phyloP scores from a whole-genome alignment of 2,329 filamentous ascomycete genomes.

The Colletotrichum musae region DNA sequence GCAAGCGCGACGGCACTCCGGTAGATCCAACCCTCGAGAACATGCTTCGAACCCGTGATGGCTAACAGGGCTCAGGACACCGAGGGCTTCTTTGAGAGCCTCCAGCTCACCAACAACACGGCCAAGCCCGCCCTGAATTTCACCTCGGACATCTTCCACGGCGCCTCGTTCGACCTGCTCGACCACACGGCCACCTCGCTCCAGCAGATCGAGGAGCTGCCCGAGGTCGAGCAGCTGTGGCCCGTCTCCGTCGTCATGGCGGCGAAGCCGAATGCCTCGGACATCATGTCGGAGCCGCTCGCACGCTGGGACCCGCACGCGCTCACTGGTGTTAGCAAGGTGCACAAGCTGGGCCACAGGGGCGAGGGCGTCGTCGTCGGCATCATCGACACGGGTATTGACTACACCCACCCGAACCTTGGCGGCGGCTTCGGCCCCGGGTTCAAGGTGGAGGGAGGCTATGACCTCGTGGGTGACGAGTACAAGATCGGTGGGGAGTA shows the following conservation, averaged over 20 bases:
- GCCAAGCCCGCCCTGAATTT: conserved; percentile 32
- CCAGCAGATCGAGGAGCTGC: conserved; percentile 20
- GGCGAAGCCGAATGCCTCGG: not conserved
- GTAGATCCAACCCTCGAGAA: not conserved
- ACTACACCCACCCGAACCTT: conserved; percentile 66
- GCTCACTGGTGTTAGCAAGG: conserved; percentile 20
- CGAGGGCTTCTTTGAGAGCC: conserved; percentile 22
- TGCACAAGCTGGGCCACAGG: conserved; percentile 6
- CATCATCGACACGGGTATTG: conserved; percentile 56
- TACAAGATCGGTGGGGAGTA: conserved; percentile 47
- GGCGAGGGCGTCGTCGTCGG: conserved; percentile 25
- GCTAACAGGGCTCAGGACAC: conserved; percentile 6
- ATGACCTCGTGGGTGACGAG: conserved; percentile 24
- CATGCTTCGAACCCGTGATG: not conserved
- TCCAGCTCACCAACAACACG: conserved; percentile 11
- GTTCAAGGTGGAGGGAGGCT: conserved; percentile 61
- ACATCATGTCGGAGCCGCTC: not conserved
- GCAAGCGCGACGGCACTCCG: conserved; percentile 13
- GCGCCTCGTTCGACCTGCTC: conserved; percentile 34
- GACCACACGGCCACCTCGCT: conserved; percentile 21
- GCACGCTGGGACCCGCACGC: conserved; percentile 25
- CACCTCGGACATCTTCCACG: conserved; percentile 35
- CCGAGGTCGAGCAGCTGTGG: conserved; percentile 19
- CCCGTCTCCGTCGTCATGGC: conserved; percentile 3
- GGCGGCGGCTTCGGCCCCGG: conserved; percentile 67